Evolutionary conservation across 2,329 filamentous ascomycete genomes (phyloP), one percentile per base, ranked within the genome.

Genomic region (Emericellopsis atlantica): DNA sequence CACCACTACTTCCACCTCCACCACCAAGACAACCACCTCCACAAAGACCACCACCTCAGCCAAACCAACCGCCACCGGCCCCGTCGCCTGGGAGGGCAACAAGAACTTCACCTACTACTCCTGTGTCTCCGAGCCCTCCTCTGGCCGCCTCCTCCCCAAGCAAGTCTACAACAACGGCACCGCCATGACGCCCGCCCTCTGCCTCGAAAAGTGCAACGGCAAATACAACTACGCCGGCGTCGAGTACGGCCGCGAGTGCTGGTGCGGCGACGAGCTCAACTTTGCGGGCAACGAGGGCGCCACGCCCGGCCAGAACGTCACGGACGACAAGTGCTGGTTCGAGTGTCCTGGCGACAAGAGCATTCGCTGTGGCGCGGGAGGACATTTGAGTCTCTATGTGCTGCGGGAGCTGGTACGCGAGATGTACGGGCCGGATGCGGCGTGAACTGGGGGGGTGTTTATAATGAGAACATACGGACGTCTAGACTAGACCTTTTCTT

Each of bases 231-330:
- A 52, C 21, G 59, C 55, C 1, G 61, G 60, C 9, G 51, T 63
- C 4, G 58, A 64, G 39, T 62, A 63, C 26, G 58, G 57, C 6
- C 51, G 49, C 2, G 60, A 64, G 18, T 64, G 61, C 22, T 64
- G 57, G 53, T 64, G 60, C 34, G 58, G 58, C 5, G 53, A 61
- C 38, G 36, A 40, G 1, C 42, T 64, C 9, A 51, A 53, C 21
- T 48, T 56, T 22, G 47, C 48, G 6, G 58, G 55, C 0, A 50
- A 43, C 43, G 24, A 40, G 5, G 43, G 44, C 9, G 38, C 46
- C 1, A 46, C 41, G 2, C 50, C 52, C 0, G 58, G 54, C 0
- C 52, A 49, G 40, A 60, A 60, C 33, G 50, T 57, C 2, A 51
- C 51, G 1, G 45, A 53, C 41, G 35, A 48, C 0, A 48, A 61